Base-by-base conservation (phyloP, 345 rosid species). In the Camelina neglecta region DNA sequence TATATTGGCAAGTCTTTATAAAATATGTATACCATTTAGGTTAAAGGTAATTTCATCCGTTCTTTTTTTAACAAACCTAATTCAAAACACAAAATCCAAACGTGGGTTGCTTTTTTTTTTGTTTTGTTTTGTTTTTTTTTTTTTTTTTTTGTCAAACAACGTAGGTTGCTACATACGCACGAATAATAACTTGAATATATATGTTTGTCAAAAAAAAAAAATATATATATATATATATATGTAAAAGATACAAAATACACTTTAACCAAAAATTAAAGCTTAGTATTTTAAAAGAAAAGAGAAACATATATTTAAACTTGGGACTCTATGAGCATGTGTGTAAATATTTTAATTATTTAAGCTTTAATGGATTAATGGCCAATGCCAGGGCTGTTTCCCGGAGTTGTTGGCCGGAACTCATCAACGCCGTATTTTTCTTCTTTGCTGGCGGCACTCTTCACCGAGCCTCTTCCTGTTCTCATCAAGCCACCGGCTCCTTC, bases 341-440 rank as follows among this genome's bases (percentile, higher is more conserved):
- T 51, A 13, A 31, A 15, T 68, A 8, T 38, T 45, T 38, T 12
- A 15, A 47, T 20, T 44, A 8, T 12, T 71, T 39, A 78, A 11
- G 59, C 67, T 61, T 50, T 71, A 26, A 62, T 67, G 65, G 60
- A 18, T 51, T 23, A 65, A 51, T 77, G 78, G 12, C 78, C 77
- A 50, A 81, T 65, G 66, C 81, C 73, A 24, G 78, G 80, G 60
- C 78, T 73, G 38, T 73, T 73, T 35, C 81, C 81, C 4, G 73
- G 75, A 67, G 75, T 48, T 55, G 86, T 83, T 16, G 86, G 86
- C 70, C 84, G 73, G 79, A 83, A 83, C 69, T 72, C 84, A 72
- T 80, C 80, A n/a, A 78, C 74, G 23, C 55, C 64, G 41, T 80
- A 18, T 71, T 67, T 29, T 29, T 29, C 71, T 54, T 47, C 80